Conservation (phyloP, 2,329 filamentous ascomycete species). For the Orbilia oligospora region DNA sequence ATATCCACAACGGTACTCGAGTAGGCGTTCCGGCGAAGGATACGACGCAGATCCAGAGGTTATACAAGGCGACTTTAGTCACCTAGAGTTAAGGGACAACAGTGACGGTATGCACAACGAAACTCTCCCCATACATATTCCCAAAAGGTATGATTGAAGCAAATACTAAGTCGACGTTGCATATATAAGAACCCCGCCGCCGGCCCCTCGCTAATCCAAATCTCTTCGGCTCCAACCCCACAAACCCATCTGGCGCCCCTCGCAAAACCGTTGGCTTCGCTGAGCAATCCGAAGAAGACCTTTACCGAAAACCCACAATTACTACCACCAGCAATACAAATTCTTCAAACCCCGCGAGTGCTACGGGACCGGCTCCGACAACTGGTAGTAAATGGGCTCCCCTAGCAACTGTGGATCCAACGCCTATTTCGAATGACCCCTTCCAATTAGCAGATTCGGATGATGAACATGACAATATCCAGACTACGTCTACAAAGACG, state of each 20-base stretch:
- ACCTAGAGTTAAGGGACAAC: constrained; percentile 75
- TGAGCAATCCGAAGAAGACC: constrained; percentile 67
- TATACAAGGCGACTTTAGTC: constrained; percentile 87
- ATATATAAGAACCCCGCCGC: constrained; percentile 70
- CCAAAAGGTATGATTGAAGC: background rate
- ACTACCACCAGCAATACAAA: constrained; percentile 31
- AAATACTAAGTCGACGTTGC: constrained; percentile 21
- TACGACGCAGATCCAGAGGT: constrained; percentile 96
- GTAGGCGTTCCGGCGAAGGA: constrained; percentile 77
- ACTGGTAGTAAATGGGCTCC: constrained; percentile 94
- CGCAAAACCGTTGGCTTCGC: constrained; percentile 73
- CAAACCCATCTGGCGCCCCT: constrained; percentile 69
- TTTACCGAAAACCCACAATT: constrained; percentile 72
- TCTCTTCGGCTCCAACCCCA: constrained; percentile 79
- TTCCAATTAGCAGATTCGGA: constrained; percentile 97
- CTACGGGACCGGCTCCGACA: constrained; percentile 65
- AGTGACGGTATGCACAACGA: constrained; percentile 68
- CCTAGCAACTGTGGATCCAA: constrained; percentile 85
- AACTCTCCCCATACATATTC: background rate
- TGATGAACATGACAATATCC: constrained; percentile 83
- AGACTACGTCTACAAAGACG: constrained; percentile 68
- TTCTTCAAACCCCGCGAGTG: background rate
- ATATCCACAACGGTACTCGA: constrained; percentile 75
- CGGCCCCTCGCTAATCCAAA: constrained; percentile 82
- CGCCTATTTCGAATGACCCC: constrained; percentile 92